A percentile compares a stretch with the other conserved stretches of the same genome.
Conservation (phyloP, 176 grass and related monocot species). For the Bromus sterilis region DNA sequence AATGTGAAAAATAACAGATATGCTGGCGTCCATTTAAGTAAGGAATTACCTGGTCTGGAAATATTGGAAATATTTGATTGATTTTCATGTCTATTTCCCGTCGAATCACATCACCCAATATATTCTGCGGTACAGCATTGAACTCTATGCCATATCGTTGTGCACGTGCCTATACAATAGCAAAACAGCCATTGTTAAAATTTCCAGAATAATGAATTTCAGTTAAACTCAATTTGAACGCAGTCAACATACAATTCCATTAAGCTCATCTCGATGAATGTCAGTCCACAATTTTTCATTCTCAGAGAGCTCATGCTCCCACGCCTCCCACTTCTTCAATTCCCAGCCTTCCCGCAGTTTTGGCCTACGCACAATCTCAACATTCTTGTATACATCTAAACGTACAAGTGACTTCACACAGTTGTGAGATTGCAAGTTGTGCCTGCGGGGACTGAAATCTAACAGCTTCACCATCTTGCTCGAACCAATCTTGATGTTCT, state of each 20-base stretch:
- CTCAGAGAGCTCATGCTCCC: background rate
- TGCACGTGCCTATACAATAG: background rate
- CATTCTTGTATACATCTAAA: background rate
- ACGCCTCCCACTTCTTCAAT: background rate
- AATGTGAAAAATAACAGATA: background rate
- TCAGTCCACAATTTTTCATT: background rate
- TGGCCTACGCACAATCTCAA: background rate
- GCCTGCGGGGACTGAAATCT: background rate
- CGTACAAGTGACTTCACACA: conserved; percentile 8
- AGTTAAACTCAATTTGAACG: background rate
- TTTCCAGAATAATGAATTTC: background rate
- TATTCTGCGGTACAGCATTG: background rate
- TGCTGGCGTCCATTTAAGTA: background rate
- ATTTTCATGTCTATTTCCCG: background rate
- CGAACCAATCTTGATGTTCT: background rate
- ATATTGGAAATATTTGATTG: background rate
- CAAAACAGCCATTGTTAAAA: background rate
- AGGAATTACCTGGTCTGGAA: background rate
- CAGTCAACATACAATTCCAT: background rate
- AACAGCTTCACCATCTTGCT: conserved; percentile 14
- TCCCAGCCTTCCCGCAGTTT: background rate
- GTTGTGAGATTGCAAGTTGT: conserved; percentile 1
- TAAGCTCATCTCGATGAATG: background rate
- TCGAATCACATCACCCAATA: background rate
- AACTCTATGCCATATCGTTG: background rate